phyloP scores from a whole-genome alignment of 441 rosid genomes.

The Bocquillonia castaneifolia region DNA sequence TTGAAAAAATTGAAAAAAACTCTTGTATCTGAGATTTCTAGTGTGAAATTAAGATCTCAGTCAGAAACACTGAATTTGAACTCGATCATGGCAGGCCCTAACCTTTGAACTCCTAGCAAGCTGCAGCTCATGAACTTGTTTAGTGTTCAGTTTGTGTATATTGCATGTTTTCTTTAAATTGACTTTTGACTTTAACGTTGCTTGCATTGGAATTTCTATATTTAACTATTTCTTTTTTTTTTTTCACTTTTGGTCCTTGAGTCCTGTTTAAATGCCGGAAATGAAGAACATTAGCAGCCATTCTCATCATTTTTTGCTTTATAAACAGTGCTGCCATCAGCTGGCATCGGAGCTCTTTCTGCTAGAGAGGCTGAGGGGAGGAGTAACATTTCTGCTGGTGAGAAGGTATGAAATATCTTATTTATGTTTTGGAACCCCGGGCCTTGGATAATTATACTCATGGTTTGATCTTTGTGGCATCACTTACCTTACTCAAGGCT shows the following conservation, averaged over 20 bases:
- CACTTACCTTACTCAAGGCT: no score
- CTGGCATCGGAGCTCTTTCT: conserved; percentile 86
- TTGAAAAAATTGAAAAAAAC: no score
- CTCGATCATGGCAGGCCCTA: background rate
- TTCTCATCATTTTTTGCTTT: conserved; percentile 17
- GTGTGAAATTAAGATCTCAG: background rate
- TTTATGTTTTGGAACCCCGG: background rate
- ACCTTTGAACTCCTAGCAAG: background rate
- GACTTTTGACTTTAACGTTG: background rate
- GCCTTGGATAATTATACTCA: background rate
- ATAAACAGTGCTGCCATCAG: conserved; percentile 71
- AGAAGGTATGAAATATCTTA: conserved; percentile 48
- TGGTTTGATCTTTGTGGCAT: background rate
- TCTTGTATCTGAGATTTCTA: background rate
- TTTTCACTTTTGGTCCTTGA: no score
- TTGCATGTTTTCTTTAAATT: background rate
- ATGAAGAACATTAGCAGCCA: background rate
- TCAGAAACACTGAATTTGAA: conserved; percentile 2
- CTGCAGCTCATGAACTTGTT: conserved; percentile 2
- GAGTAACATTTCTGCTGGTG: conserved; percentile 70
- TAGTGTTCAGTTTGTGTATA: background rate
- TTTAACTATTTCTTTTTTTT: background rate
- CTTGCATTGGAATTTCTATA: background rate
- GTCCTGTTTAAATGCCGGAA: background rate
- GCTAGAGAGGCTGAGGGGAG: conserved; percentile 97